These are phyloP conservation scores for Cladosporium sp. DNA, from an alignment of 2,329 filamentous ascomycete species.

Conservation along the genomic window DNA sequence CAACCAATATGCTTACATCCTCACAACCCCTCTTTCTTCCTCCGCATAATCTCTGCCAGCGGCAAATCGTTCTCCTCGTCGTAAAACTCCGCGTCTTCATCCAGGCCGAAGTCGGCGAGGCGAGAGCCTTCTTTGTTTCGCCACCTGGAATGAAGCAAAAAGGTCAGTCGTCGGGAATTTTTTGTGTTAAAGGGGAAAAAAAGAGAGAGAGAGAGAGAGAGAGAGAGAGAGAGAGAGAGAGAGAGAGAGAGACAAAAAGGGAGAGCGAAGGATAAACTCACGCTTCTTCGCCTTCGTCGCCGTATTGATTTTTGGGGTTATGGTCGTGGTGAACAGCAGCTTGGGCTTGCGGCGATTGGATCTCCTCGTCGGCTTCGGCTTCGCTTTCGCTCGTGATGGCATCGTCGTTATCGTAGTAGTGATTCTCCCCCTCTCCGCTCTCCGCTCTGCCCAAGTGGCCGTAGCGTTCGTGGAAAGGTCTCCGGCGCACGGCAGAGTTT, in stretches of 20 bases:
- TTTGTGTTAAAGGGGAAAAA: background rate
- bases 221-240: background rate
- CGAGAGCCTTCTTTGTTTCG: slow-evolving; percentile 71
- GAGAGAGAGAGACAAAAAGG: background rate
- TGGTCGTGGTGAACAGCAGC: background rate
- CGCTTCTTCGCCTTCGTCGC: slow-evolving; percentile 47
- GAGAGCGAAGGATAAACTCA: slow-evolving; percentile 5
- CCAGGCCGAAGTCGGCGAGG: slow-evolving; percentile 73
- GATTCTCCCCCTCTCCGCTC: slow-evolving; percentile 17
- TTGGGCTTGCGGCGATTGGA: background rate
- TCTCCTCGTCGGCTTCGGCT: slow-evolving; percentile 29
- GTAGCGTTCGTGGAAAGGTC: slow-evolving; percentile 40
- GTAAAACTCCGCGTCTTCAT: slow-evolving; percentile 68
- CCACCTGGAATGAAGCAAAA: slow-evolving; percentile 46
- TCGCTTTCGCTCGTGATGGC: slow-evolving; percentile 42
- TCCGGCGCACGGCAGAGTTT: slow-evolving; percentile 34
- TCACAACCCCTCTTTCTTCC: slow-evolving; percentile 38
- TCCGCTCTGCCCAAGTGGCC: slow-evolving; percentile 22
- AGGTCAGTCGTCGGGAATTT: background rate
- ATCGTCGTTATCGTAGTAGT: slow-evolving; percentile 21
- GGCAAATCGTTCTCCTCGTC: slow-evolving; percentile 64
- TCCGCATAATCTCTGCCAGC: slow-evolving; percentile 61
- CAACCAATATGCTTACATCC: no score
- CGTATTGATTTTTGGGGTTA: no score
- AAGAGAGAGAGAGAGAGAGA: background rate